Percentiles rank a stretch among this genome's conserved stretches.
phyloP scores from a whole-genome alignment of 257 asterid genomes.

The Apocynum venetum region DNA sequence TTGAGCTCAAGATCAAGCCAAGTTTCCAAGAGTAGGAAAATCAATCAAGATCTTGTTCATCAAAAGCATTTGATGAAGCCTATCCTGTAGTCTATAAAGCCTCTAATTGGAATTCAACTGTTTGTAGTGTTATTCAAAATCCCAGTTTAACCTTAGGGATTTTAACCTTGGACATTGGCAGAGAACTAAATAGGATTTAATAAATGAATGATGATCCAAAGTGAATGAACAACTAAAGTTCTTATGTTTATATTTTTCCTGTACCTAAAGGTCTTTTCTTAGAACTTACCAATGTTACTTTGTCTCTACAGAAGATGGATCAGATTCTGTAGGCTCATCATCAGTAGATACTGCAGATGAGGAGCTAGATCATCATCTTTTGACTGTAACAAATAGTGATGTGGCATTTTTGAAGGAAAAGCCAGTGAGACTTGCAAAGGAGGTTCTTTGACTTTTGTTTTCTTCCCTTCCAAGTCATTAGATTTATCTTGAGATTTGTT shows the following conservation, averaged over 20 bases:
- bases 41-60: too few species aligned
- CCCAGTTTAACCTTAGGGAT: not conserved
- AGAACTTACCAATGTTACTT: not conserved
- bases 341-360: constrained; percentile 54
- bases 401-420: constrained; percentile 71
- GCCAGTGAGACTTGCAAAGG: constrained; percentile 73
- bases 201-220: not conserved
- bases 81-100: too few species aligned
- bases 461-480: not conserved
- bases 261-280: not conserved
- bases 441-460: constrained; percentile 39
- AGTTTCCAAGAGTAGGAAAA: too few species aligned
- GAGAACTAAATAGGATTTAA: not conserved
- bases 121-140: not conserved
- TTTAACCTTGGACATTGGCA: not conserved
- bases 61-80: not conserved
- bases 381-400: constrained; percentile 52
- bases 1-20: too few species aligned
- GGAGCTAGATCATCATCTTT: constrained; percentile 63
- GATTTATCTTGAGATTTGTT: constrained; percentile 8
- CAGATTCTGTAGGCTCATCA: constrained; percentile 42
- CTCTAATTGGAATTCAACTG: too few species aligned
- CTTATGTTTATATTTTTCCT: not conserved
- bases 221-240: not conserved
- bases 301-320: constrained; percentile 46